Conservation (phyloP, 2,329 filamentous ascomycete genomes). For the Claviceps sp. region DNA sequence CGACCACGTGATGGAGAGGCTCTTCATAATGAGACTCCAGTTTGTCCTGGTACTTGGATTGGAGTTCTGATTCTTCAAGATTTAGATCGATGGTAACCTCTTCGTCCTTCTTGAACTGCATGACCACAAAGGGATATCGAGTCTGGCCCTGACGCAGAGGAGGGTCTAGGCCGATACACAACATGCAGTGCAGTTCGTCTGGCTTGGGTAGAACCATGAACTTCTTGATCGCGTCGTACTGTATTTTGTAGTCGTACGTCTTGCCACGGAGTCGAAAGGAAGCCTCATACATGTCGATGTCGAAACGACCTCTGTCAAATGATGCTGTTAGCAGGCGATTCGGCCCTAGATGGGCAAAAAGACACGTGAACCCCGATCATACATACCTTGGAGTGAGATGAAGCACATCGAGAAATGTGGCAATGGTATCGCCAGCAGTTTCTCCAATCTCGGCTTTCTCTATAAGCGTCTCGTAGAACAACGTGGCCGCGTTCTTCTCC, state of each 20-base stretch:
- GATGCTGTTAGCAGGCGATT: background rate
- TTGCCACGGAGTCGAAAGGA: constrained; percentile 96
- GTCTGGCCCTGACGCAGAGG: constrained; percentile 95
- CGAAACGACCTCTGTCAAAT: constrained; percentile 74
- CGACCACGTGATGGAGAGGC: constrained; percentile 83
- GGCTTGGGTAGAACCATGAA: constrained; percentile 98
- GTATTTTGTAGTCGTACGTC: constrained; percentile 99
- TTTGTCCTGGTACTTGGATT: constrained; percentile 78
- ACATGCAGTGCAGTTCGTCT: constrained; percentile 92
- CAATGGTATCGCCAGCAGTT: constrained; percentile 95
- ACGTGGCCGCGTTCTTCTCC: constrained; percentile 85
- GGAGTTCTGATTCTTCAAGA: constrained; percentile 78
- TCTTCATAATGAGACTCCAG: constrained; percentile 83
- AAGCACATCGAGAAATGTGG: constrained; percentile 89
- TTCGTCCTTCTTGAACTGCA: constrained; percentile 97
- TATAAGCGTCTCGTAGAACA: constrained; percentile 98
- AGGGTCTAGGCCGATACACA: constrained; percentile 87
- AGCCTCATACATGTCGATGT: constrained; percentile 98
- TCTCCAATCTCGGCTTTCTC: constrained; percentile 99
- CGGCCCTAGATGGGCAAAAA: background rate
- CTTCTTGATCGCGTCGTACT: constrained; percentile 95
- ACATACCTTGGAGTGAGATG: constrained; percentile 90
- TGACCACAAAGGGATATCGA: constrained; percentile 93
- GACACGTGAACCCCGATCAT: constrained; percentile 7
- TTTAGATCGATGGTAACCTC: constrained; percentile 95